Evolutionary conservation across 768 basidiomycete species (phyloP), one percentile per base, ranked within the genome.

Genomic region (Infundibulicybe gibba): DNA sequence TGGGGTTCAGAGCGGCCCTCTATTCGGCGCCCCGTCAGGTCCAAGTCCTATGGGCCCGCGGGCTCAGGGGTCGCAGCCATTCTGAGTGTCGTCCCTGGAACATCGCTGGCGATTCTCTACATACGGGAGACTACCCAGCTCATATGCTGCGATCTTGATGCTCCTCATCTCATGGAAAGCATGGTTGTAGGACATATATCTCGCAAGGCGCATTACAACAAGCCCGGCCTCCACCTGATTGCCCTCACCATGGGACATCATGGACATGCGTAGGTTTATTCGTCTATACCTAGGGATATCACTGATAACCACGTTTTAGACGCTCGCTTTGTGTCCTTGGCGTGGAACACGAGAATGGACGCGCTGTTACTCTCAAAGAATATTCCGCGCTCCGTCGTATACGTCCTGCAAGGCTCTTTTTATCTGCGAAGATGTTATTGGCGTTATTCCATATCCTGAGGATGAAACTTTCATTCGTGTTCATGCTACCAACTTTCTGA

Each of bases 31-130:
- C 41, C 51, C 15, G 35, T 52, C 2, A 52, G 40, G 39, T 38
- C 49, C 20, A 41, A 47, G 15, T 33, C 19, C 1, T 48, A 32
- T 20, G 15, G 15, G 14, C 13, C 11, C 5, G 37, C 30, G 37
- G 45, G 43, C 17, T 6, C 15, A 6, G 33, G 41, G 13, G 32
- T 39, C 31, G 20, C 35, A n/a, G 10, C 16, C 17, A 55, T 50
- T 11, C 16, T 55, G 20, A 40, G 47, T 32, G 46, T 40, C 40
- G 48, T 55, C 33, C 54, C 51, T 15, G 54, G 41, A 15, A 52
- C 54, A 20, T 41, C 50, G 0, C 15, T 52, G 17, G 42, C 47
- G 6, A 13, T 55, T 17, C 32, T 55, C 6, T 35, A 48, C 20
- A 21, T 31, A 0, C 33, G 31, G 15, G 16, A 48, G 14, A 20